Conservation (phyloP, 495 filamentous ascomycete genomes). For the Lophiostoma macrostomum region DNA sequence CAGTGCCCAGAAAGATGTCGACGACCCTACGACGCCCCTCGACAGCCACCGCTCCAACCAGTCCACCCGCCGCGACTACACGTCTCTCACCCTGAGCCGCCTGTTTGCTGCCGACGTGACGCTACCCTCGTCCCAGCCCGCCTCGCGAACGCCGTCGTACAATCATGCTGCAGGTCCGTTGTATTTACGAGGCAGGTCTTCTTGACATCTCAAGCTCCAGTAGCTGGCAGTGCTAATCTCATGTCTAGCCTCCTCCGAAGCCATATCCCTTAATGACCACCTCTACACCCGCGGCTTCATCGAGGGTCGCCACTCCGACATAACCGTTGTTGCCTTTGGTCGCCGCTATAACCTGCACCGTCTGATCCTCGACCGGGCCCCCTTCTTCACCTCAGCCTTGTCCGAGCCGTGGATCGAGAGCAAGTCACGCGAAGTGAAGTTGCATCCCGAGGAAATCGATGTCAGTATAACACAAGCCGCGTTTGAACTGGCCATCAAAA, state of each 20-base stretch:
- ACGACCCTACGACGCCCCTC: constrained; percentile 42
- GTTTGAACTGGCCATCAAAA: constrained; percentile 58
- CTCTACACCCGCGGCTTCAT: constrained; percentile 57
- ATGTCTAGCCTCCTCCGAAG: constrained; percentile 37
- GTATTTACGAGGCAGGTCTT: constrained; percentile 19
- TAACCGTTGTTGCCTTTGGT: constrained; percentile 53
- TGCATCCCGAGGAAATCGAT: constrained; percentile 58
- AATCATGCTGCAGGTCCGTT: constrained; percentile 25
- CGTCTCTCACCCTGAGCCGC: constrained; percentile 37
- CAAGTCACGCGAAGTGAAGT: constrained; percentile 51
- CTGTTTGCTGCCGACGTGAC: constrained; percentile 38
- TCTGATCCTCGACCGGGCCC: constrained; percentile 56
- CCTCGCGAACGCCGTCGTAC: constrained; percentile 37
- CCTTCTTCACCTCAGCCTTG: constrained; percentile 56
- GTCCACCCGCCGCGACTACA: constrained; percentile 28
- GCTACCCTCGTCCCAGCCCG: constrained; percentile 30
- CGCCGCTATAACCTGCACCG: constrained; percentile 54
- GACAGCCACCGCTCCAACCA: constrained; percentile 22
- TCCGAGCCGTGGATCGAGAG: constrained; percentile 60
- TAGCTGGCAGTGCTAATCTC: background rate
- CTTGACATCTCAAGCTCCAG: background rate
- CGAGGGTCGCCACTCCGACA: constrained; percentile 56
- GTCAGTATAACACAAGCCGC: constrained; percentile 53
- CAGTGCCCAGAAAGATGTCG: constrained; percentile 44
- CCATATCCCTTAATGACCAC: constrained; percentile 52